Evolutionary conservation across 805 yeast species (phyloP).

Genomic region (Ogataea paradorogensis): DNA sequence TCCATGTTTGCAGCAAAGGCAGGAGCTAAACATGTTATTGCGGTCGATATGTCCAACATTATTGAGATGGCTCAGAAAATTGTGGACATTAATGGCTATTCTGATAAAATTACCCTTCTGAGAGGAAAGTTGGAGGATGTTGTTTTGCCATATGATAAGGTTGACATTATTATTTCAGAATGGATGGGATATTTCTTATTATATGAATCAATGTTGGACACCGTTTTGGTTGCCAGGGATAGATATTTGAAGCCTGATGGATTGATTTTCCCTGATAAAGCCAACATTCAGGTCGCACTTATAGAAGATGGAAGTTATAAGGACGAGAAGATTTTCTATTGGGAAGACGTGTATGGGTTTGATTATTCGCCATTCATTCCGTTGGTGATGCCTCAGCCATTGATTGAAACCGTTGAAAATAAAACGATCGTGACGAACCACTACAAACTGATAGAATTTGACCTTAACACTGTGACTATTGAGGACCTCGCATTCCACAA

Average conservation of each 20-base stretch:
- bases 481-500: slow-evolving; percentile 76
- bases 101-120: slow-evolving; percentile 80
- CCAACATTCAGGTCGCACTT: slow-evolving; percentile 84
- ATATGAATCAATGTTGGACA: slow-evolving; percentile 97
- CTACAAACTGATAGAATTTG: slow-evolving; percentile 71
- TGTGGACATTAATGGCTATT: slow-evolving; percentile 76
- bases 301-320: slow-evolving; percentile 92
- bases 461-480: slow-evolving; percentile 82
- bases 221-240: slow-evolving; percentile 93
- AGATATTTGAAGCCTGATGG: slow-evolving; percentile 81
- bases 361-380: slow-evolving; percentile 90
- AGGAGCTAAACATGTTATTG: slow-evolving; percentile 98
- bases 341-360: slow-evolving; percentile 98
- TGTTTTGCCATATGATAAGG: slow-evolving; percentile 76
- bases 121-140: slow-evolving; percentile 96
- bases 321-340: slow-evolving; percentile 84
- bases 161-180: slow-evolving; percentile 92
- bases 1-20: slow-evolving; percentile 98
- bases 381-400: slow-evolving; percentile 86
- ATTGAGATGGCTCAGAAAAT: slow-evolving; percentile 95
- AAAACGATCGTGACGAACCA: slow-evolving; percentile 69
- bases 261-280: slow-evolving; percentile 90
- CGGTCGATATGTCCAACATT: slow-evolving; percentile 95
- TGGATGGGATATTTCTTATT: slow-evolving; percentile 99
- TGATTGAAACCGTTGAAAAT: slow-evolving; percentile 92